Evolutionary conservation across 345 rosid genomes (phyloP).

Genomic region (Lepidium sativum): DNA sequence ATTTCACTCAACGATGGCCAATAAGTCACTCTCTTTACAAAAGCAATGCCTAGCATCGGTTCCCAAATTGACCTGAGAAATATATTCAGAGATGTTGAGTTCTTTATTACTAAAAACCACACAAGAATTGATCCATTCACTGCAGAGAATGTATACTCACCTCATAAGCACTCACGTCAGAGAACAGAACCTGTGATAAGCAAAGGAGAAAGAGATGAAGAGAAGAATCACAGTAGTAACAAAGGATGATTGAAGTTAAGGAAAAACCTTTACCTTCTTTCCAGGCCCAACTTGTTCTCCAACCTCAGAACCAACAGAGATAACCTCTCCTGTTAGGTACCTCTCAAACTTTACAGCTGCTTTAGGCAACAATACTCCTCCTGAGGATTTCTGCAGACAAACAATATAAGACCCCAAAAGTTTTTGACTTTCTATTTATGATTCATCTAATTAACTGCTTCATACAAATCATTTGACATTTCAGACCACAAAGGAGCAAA

Average conservation of each 20-base stretch:
- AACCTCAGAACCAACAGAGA: constrained; percentile 67
- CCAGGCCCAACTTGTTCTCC: constrained; percentile 55
- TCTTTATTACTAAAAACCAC: not conserved
- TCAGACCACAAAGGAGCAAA: not conserved
- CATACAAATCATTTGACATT: not conserved
- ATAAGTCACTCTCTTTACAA: constrained; percentile 70
- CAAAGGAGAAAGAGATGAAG: not conserved
- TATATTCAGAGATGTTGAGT: not conserved
- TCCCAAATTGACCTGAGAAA: constrained; percentile 64
- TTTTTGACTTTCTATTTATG: not conserved
- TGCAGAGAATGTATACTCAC: constrained; percentile 21
- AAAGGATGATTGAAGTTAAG: not conserved
- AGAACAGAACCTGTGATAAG: constrained; percentile 66
- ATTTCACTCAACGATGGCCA: constrained; percentile 69
- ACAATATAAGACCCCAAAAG: not conserved
- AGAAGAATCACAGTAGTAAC: not conserved
- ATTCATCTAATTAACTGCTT: not conserved
- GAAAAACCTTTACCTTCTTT: constrained; percentile 49
- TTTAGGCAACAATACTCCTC: constrained; percentile 86
- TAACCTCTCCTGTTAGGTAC: constrained; percentile 71
- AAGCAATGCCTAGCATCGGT: constrained; percentile 66
- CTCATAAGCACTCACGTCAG: constrained; percentile 81
- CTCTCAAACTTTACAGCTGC: constrained; percentile 90
- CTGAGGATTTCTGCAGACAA: constrained; percentile 58
- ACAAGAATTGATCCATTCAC: not conserved